Conservation (phyloP, 2,329 filamentous ascomycete genomes). For the Fusarium longipes region DNA sequence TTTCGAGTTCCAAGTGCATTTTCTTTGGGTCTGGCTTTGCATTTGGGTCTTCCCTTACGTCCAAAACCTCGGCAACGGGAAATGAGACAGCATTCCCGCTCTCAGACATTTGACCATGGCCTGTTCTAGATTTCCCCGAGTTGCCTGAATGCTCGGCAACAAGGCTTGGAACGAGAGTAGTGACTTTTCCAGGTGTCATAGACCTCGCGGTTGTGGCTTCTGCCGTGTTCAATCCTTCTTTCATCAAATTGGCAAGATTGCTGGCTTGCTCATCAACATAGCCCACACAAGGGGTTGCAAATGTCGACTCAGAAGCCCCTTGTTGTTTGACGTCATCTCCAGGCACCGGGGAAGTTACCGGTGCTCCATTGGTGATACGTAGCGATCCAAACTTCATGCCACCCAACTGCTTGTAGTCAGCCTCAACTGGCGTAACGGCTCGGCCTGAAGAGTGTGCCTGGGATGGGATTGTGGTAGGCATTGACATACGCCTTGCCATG, state of each 20-base stretch:
- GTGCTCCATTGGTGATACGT: slow-evolving; percentile 70
- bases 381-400: slow-evolving; percentile 72
- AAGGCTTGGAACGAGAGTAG: background rate
- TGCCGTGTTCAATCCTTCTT: slow-evolving; percentile 1
- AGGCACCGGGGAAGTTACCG: slow-evolving; percentile 57
- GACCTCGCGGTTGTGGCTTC: slow-evolving; percentile 1
- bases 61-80: slow-evolving; percentile 52
- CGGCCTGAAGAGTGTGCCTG: slow-evolving; percentile 40
- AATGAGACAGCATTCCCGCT: slow-evolving; percentile 48
- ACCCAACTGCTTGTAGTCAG: slow-evolving; percentile 69
- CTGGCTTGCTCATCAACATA: slow-evolving; percentile 25
- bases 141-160: slow-evolving; percentile 19
- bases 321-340: slow-evolving; percentile 33
- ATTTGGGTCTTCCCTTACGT: slow-evolving; percentile 57
- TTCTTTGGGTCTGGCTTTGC: slow-evolving; percentile 53
- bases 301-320: slow-evolving; percentile 13
- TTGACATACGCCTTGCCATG: slow-evolving; percentile 50
- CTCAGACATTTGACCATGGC: slow-evolving; percentile 33
- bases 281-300: slow-evolving; percentile 1
- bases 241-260: slow-evolving; percentile 9
- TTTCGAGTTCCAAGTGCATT: slow-evolving; percentile 36
- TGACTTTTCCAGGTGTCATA: slow-evolving; percentile 5
- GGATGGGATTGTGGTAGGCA: slow-evolving; percentile 45
- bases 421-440: slow-evolving; percentile 59
- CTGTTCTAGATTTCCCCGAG: slow-evolving; percentile 30